Evolutionary conservation across 257 asterid species (phyloP), one percentile per base, ranked within the genome.

Genomic region (Perilla frutescens): DNA sequence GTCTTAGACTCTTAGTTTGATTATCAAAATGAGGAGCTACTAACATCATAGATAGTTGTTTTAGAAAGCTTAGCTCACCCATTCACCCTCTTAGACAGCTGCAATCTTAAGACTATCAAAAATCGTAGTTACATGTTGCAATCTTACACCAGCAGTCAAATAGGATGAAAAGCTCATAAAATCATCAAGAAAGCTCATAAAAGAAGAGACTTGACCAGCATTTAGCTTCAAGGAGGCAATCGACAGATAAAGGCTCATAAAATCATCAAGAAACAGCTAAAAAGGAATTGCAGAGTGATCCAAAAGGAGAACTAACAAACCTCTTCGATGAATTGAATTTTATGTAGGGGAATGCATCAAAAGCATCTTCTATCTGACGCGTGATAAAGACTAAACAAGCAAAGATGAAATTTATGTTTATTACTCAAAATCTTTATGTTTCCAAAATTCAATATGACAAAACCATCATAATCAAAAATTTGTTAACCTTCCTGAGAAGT

Each of bases 251-350:
- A n/a, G n/a, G n/a, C n/a, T n/a, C n/a, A n/a, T n/a, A n/a, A n/a
- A n/a, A n/a, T 5, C 43, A 6, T 29, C 74, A 41, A 11, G 7
- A 32, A 68, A n/a, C 62, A 57, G 4, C 14, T 8, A 31, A 71
- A 60, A 4, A n/a, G 15, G 39, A 32, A 43, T 6, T 4, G 20
- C 55, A 3, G 7, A 41, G 9, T 20, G 4, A 4, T 43, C 12
- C 8, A n/a, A n/a, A 13, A 36, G 8, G 44, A 51, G 4, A 57
- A 51, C n/a, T 4, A 61, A 69, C 15, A 10, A 51, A 91, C 98
- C 96, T 94, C 99, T 87, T 94, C 88, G 70, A 94, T 86, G n/a
- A n/a, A n/a, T n/a, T n/a, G n/a, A n/a, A n/a, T n/a, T 34, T 34
- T 34, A 34, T 1, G 37, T 3, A 36, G 58, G 44, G 5, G 45